Evolutionary conservation across 805 yeast genomes (phyloP), one percentile per base, ranked within the genome.

Genomic region (Candida anglica): DNA sequence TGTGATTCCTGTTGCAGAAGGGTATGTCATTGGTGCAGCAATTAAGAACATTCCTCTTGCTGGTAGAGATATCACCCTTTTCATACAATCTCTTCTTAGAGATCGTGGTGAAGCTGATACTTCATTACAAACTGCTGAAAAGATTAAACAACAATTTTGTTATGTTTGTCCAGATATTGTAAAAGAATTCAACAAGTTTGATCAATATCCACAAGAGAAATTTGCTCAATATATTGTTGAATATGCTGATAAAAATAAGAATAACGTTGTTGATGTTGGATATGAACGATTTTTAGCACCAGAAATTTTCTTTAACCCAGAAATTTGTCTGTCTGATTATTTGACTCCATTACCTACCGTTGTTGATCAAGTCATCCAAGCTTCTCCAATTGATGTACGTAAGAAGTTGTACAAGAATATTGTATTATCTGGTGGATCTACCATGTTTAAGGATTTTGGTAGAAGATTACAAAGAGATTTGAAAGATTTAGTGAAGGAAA

Each of bases 1-100:
- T 60, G 98, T 93, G 29, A 93, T 93, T 43, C 98, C 99, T 11
- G 99, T 93, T 22, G 98, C 98, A 18, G 98, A 93, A 66, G 99
- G 99, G 39, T 93, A 93, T 56, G 98, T 93, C 21, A 93, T 93
- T 58, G 98, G 98, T 5, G 81, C 95, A 10, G 95, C 97, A 20
- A 93, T 93, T 58, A 93, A 93, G 56, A 91, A 93, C 60, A 87
- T 93, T 39, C 99, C 99, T 39, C 83, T 93, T 61, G 99, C 99
- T 0, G 99, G 99, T 50, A 81, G 98, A 64, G 98, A 93, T 58
- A 91, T 93, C 49, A 93, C 98, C 2, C 74, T 79, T 44, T 93
- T 93, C 58, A 88, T 93, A 46, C 99, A 93, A 69, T 79, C 86
- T 29, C 69, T 93, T 56, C 72, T 93, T 48, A 84, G 99, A 69